A percentile compares a stretch with the other conserved stretches of the same genome.
Conservation (phyloP, 2,329 filamentous ascomycete genomes). For the Coniella lustricola region DNA sequence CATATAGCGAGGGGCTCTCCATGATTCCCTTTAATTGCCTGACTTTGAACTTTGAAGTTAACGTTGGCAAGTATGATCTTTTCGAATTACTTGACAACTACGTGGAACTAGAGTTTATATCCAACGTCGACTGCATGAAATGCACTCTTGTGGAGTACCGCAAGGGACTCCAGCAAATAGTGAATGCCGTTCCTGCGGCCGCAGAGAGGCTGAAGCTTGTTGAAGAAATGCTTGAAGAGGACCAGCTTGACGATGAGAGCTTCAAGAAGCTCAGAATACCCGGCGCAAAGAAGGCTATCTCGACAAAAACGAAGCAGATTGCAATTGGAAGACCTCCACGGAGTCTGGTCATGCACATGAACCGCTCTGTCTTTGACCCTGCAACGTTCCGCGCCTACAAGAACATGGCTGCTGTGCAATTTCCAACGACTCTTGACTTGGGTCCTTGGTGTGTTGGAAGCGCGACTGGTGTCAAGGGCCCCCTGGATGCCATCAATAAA, state of each 20-base stretch:
- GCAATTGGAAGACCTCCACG: conserved; percentile 77
- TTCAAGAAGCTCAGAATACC: conserved; percentile 60
- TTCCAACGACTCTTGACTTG: conserved; percentile 68
- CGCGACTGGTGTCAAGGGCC: conserved; percentile 23
- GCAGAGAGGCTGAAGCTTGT: conserved; percentile 56
- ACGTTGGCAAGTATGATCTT: conserved; percentile 58
- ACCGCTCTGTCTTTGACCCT: conserved; percentile 86
- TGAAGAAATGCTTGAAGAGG: conserved; percentile 64
- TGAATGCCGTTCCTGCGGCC: conserved; percentile 45
- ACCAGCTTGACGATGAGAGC: conserved; percentile 69
- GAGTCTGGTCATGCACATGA: conserved; percentile 79
- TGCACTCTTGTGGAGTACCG: conserved; percentile 68
- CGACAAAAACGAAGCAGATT: conserved; percentile 84
- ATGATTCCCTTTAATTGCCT: conserved; percentile 92
- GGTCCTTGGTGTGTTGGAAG: conserved; percentile 80
- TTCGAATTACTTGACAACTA: conserved; percentile 78
- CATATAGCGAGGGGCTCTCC: conserved; percentile 78
- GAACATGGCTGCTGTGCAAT: conserved; percentile 72
- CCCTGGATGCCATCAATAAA: not conserved
- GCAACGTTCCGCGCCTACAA: conserved; percentile 72
- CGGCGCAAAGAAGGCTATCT: conserved; percentile 60
- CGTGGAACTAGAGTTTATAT: conserved; percentile 75
- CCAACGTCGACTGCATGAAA: conserved; percentile 84
- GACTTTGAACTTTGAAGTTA: conserved; percentile 70
- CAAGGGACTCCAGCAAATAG: conserved; percentile 40